Base-by-base conservation (phyloP, 1,284 basidiomycete species). In the Cerioporus squamosus region DNA sequence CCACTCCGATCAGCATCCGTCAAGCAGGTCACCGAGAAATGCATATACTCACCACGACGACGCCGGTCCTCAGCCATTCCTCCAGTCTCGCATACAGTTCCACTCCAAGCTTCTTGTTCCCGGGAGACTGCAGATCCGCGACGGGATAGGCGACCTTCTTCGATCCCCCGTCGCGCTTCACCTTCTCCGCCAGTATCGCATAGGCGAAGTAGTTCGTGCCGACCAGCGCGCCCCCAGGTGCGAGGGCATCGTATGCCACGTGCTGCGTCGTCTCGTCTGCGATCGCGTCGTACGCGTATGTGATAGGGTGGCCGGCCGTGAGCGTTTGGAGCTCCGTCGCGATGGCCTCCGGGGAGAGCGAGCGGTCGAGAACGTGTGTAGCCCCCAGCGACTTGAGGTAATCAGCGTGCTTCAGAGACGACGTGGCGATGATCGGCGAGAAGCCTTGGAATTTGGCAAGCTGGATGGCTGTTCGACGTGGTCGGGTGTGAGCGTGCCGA, bases 331-430 rank as follows among this genome's bases (percentile, higher is more conserved):
- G 31, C 49, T 49, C 66, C 65, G 20, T 79, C 72, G 52, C 79
- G 75, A 56, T 81, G 61, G 49, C 79, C 68, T 56, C 76, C 74
- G 1, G 76, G 76, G 2, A 77, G 79, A 3, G 57, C 9, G 45
- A 20, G 47, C 57, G 44, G 51, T 57, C 60, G 23, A 82, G 79
- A 12, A 82, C 72, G 43, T 82, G 73, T 0, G 82, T 82, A 0
- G 84, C 87, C 2, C 87, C 86, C 20, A 84, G 72, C 0, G 74
- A 71, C 64, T 80, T 80, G 55, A 88, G 47, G 24, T 18, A 49
- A 10, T n/a, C 23, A 6, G n/a, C 20, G 47, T 49, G 47, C 36
- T 24, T 22, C 10, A 39, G 36, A 18, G 49, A 43, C 10, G 49
- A 51, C 10, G 49, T 42, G 5, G 47, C n/a, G 36, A 49, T 39